Percentiles rank a stretch among this genome's conserved stretches.
phyloP scores from a whole-genome alignment of 345 rosid species.

The Eucalyptus urophylla region DNA sequence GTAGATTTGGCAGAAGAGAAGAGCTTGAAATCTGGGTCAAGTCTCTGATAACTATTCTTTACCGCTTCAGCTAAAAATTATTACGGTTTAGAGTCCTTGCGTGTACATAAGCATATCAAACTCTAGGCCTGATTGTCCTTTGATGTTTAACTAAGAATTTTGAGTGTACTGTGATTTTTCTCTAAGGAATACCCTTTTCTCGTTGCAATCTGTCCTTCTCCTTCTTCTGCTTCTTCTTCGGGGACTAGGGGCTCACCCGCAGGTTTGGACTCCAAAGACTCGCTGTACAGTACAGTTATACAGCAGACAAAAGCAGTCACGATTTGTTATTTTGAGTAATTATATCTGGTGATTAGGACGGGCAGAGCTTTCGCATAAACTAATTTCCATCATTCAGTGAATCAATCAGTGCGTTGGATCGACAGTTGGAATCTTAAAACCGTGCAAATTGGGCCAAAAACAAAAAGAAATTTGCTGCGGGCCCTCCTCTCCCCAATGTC shows the following conservation, averaged over 20 bases:
- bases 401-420: background rate
- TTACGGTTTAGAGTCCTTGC: background rate
- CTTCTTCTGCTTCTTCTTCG: background rate
- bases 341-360: background rate
- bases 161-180: background rate
- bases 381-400: background rate
- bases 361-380: background rate
- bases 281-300: background rate
- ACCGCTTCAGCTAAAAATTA: background rate
- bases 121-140: background rate
- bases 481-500: background rate
- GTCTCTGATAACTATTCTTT: background rate
- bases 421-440: background rate
- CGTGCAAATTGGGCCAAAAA: background rate
- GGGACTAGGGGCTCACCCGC: background rate
- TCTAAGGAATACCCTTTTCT: background rate
- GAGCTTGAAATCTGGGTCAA: background rate
- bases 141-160: background rate
- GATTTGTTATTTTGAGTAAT: background rate
- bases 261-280: background rate
- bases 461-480: background rate
- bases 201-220: background rate
- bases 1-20: background rate
- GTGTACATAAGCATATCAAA: background rate
- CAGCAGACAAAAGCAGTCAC: background rate